Evolutionary conservation across 768 basidiomycete species (phyloP), one percentile per base, ranked within the genome.

Genomic region (Hericium alpestre): DNA sequence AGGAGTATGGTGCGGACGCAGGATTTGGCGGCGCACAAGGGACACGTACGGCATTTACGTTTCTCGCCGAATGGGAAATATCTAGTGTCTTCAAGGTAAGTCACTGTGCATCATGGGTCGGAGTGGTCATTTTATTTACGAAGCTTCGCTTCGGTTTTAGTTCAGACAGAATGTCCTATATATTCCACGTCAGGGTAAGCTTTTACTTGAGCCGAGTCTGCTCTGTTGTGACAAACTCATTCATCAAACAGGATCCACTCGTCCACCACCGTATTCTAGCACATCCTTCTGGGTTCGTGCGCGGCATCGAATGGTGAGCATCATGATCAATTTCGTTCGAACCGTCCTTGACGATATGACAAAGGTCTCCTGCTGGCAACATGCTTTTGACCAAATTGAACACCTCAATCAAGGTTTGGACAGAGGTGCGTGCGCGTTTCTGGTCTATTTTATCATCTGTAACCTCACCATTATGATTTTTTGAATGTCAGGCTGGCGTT

Each of bases 21-120:
- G 64, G 83, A 82, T 59, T 67, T 86, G 25, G 76, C 77, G 12
- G 81, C 81, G 5, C 87, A 89, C 67, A 71, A 75, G 54, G 86
- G 82, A 6, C 76, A 87, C 32, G 86, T 90, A 12, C 68, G 82
- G 54, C 83, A 87, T 67, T 66, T 90, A 64, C 82, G 87, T 66
- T 90, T 89, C 70, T 87, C 84, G 1, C 86, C 86, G 1, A 80
- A 87, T 67, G 87, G 87, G 18, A 81, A 76, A 65, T 86, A 78
- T 64, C 65, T 90, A 62, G 87, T 85, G 2, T 88, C 86, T 4
- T 85, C 84, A 23, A 84, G 84, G 79, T 83, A 62, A 51, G 56
- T 59, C n/a, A 38, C 7, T 49, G 25, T 22, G 22, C 62, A 53
- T 32, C 51, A 25, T 25, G 25, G 51, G 54, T 59, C 38, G 58